These are phyloP conservation scores for Pleurotus djamor DNA, from an alignment of 768 basidiomycete species.

Conservation along the genomic window DNA sequence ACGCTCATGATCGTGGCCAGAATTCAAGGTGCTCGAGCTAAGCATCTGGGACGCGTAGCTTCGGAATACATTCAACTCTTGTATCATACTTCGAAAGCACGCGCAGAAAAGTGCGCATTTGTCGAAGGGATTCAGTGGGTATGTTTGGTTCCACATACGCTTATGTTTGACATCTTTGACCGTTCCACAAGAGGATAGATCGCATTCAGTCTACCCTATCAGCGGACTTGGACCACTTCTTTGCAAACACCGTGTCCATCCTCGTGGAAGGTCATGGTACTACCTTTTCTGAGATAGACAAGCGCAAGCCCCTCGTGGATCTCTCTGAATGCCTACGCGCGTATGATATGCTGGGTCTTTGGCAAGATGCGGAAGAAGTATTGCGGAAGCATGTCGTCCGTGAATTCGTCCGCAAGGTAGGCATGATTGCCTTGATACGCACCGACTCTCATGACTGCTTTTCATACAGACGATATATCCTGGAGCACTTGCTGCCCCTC, in stretches of 20 bases:
- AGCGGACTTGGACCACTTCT: constrained; percentile 83
- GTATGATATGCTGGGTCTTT: constrained; percentile 78
- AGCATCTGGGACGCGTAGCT: constrained; percentile 83
- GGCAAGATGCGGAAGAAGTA: constrained; percentile 89
- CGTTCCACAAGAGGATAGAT: constrained; percentile 59
- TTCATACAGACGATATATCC: constrained; percentile 65
- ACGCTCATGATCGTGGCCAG: constrained; percentile 27
- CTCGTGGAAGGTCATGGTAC: constrained; percentile 43
- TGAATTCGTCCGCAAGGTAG: constrained; percentile 75
- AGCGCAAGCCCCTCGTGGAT: constrained; percentile 59
- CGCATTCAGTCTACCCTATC: constrained; percentile 83
- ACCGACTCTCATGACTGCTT: background rate
- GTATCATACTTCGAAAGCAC: constrained; percentile 86
- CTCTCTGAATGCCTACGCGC: constrained; percentile 76
- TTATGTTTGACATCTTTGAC: constrained; percentile 2
- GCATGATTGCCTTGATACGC: constrained; percentile 2
- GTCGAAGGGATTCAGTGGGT: constrained; percentile 88
- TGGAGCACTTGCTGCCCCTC: constrained; percentile 63
- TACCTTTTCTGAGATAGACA: constrained; percentile 61
- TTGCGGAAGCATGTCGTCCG: constrained; percentile 70
- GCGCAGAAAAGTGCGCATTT: constrained; percentile 72
- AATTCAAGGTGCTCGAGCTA: constrained; percentile 62
- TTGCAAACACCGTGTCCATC: constrained; percentile 56
- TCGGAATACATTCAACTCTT: constrained; percentile 90
- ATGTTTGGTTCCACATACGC: constrained; percentile 24